Evolutionary conservation across 2,329 filamentous ascomycete species (phyloP).

Genomic region (Arthrobotrys pseudoclavata): DNA sequence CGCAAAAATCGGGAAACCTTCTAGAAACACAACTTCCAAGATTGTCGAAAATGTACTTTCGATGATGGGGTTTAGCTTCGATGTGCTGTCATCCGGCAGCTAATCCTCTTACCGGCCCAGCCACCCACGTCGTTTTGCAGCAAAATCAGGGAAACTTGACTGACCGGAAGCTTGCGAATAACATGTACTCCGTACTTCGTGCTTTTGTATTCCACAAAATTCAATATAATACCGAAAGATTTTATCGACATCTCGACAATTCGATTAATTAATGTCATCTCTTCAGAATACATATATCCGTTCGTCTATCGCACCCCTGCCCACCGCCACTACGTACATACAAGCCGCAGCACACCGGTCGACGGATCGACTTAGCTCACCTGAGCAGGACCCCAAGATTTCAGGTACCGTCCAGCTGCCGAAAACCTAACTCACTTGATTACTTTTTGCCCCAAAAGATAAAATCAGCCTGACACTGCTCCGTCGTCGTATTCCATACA

Average conservation of each 20-base stretch:
- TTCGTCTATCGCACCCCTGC: slow-evolving; percentile 1
- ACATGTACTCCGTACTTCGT: too few species aligned
- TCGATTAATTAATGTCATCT: neutral
- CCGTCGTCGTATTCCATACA: too few species aligned
- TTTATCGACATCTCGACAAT: neutral
- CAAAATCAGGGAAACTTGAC: slow-evolving; percentile 54
- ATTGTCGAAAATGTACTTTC: slow-evolving; percentile 5
- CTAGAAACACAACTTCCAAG: slow-evolving; percentile 32
- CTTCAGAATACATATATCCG: neutral
- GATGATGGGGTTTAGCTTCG: slow-evolving; percentile 19
- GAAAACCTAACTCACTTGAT: slow-evolving; percentile 36
- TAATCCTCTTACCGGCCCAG: slow-evolving; percentile 24
- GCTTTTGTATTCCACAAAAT: too few species aligned
- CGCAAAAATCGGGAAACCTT: slow-evolving; percentile 36
- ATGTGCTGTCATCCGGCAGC: slow-evolving; percentile 46
- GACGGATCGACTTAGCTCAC: slow-evolving; percentile 4
- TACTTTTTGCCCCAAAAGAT: slow-evolving; percentile 18
- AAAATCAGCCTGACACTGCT: slow-evolving; percentile 15
- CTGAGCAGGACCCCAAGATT: slow-evolving; percentile 44
- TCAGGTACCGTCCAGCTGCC: slow-evolving; percentile 58
- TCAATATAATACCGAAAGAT: too few species aligned
- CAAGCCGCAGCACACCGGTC: neutral
- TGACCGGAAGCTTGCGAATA: too few species aligned
- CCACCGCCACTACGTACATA: neutral
- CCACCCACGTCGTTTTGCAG: slow-evolving; percentile 51